Evolutionary conservation across 129 eudicot species (phyloP), one percentile per base, ranked within the genome.

Genomic region (Escallonia rubra): DNA sequence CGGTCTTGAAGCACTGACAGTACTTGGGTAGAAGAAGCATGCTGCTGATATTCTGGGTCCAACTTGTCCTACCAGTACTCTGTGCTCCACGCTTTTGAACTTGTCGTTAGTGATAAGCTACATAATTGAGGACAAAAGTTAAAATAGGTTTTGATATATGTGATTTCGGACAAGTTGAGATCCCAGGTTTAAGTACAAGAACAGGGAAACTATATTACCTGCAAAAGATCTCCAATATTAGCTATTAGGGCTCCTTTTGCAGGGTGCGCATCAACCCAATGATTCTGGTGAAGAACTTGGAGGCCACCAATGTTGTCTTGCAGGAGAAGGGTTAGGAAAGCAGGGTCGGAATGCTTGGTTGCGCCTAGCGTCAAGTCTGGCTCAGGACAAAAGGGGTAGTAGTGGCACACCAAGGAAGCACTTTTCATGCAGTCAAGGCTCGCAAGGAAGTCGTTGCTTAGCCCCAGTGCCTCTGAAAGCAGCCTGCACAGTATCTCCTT

Each of bases 301-400:
- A 81, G 78, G 63, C 87, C 90, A 48, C 87, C 85, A 2, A 15
- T 68, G 57, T 44, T 51, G 43, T 85, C 90, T 42, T 85, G 90
- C 44, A 75, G 67, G 23, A 85, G 80, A 10, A 81, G 4, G 16
- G 87, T 85, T 41, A 85, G 43, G 65, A 72, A 72, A 43, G 82
- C 58, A 0, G 79, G 71, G 65, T 85, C 90, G 2, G 84, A 74
- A 74, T 85, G 90, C 72, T 75, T 69, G 23, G 46, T 34, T 49
- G 79, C 56, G 61, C 90, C 90, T 7, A 81, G 45, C 7, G 87
- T 74, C 60, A 72, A 57, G 13, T 81, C 76, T 6, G 91, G 91
- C 61, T 85, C 84, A 7, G 91, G 91, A 51, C 87, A 81, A 6
- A 72, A 42, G 5, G 90, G 86, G 60, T 85, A 85, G 48, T 81